Conservation (phyloP, 805 yeast genomes). For the Candida palmyrensis region DNA sequence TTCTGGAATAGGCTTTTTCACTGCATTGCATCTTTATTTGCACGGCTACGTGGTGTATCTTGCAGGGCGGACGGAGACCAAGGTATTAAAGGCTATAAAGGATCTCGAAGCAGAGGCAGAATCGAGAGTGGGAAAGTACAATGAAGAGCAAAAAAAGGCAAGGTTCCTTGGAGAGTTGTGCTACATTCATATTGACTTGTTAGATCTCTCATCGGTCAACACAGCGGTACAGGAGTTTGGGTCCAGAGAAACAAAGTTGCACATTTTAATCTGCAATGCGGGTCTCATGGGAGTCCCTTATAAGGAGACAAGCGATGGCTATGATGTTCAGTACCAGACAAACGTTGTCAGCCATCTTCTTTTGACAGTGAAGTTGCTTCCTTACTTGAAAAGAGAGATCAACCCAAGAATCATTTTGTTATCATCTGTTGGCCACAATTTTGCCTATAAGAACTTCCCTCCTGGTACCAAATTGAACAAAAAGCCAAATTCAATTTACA, state of each 20-base stretch:
- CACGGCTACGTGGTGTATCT: slow-evolving; percentile 36
- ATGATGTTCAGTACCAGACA: slow-evolving; percentile 38
- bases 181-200: slow-evolving; percentile 51
- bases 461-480: slow-evolving; percentile 19
- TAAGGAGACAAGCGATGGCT: slow-evolving; percentile 29
- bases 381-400: slow-evolving; percentile 15
- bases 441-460: slow-evolving; percentile 16
- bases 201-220: slow-evolving; percentile 26
- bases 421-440: slow-evolving; percentile 29
- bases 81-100: slow-evolving; percentile 26
- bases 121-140: slow-evolving; percentile 10
- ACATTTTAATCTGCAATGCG: slow-evolving; percentile 35
- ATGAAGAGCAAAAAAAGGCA: slow-evolving; percentile 8
- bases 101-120: slow-evolving; percentile 30
- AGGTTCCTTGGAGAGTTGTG: slow-evolving; percentile 46
- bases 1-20: slow-evolving; percentile 38
- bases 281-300: slow-evolving; percentile 38
- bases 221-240: slow-evolving; percentile 21
- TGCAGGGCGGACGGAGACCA: slow-evolving; percentile 29
- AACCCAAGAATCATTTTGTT: slow-evolving; percentile 27
- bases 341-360: slow-evolving; percentile 32
- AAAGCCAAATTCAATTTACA: slow-evolving; percentile 19
- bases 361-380: slow-evolving; percentile 25
- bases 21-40: slow-evolving; percentile 32
- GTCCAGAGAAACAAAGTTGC: slow-evolving; percentile 20